Evolutionary conservation across 176 grass and related monocot genomes (phyloP).

Genomic region (Oryza glumipatula): DNA sequence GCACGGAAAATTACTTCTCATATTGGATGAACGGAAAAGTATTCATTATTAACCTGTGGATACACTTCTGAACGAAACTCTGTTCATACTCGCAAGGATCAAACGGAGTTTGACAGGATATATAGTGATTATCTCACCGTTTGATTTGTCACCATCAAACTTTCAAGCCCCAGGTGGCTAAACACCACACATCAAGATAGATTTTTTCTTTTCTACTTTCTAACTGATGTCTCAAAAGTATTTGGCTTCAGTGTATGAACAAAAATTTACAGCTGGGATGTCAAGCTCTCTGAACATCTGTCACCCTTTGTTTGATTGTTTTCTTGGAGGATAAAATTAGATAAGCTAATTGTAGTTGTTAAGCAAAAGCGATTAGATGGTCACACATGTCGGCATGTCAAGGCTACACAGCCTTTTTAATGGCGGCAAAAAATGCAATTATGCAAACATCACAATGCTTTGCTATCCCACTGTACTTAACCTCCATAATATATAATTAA

Average conservation of each 20-base stretch:
- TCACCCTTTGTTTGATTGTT: neutral
- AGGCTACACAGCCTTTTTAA: neutral
- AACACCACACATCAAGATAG: neutral
- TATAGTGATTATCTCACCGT: neutral
- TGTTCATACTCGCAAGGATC: neutral
- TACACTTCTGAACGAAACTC: neutral
- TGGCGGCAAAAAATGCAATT: constrained; percentile 21
- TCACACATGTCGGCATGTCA: neutral
- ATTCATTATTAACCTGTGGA: neutral
- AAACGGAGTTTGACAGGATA: neutral
- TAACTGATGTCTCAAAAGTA: neutral
- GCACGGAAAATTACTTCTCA: neutral
- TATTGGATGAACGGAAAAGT: neutral
- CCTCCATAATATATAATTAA: neutral
- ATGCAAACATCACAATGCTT: neutral
- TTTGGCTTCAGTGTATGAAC: neutral
- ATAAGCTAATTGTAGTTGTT: neutral
- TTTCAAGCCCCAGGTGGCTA: neutral
- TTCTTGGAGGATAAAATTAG: neutral
- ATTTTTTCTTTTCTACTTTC: neutral
- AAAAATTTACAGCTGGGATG: neutral
- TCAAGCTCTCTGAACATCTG: neutral
- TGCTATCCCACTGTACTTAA: constrained; percentile 19
- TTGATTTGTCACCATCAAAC: constrained; percentile 8
- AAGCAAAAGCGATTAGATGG: neutral